A percentile compares a stretch with the other conserved stretches of the same genome.
phyloP scores from a whole-genome alignment of 2,329 filamentous ascomycete species.

The Fusarium hostae region DNA sequence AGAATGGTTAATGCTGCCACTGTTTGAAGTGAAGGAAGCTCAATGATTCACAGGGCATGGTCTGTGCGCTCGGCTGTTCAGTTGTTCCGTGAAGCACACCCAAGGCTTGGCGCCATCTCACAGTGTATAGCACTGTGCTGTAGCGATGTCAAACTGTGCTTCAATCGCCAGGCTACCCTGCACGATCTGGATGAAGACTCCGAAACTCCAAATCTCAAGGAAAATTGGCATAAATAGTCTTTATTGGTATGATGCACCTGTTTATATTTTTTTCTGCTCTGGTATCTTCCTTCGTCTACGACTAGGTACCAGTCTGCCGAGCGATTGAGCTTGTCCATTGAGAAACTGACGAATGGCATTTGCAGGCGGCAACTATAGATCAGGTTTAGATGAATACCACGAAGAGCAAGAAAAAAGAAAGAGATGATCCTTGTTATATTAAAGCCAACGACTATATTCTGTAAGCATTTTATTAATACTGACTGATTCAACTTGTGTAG shows the following conservation, averaged over 20 bases:
- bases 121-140: fast-evolving
- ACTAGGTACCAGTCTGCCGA: too few species aligned
- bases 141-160: fast-evolving
- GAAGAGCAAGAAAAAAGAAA: not conserved
- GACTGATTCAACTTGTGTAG: fast-evolving
- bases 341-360: too few species aligned
- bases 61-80: not conserved
- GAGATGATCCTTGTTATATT: fast-evolving
- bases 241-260: not conserved
- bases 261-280: too few species aligned
- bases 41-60: not conserved
- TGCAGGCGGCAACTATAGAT: too few species aligned
- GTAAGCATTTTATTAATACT: fast-evolving
- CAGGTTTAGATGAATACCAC: not conserved
- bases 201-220: not conserved
- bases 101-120: fast-evolving
- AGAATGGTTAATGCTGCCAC: not conserved
- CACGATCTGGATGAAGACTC: not conserved
- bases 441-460: fast-evolving
- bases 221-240: not conserved
- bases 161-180: not conserved
- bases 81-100: not conserved
- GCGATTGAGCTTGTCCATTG: too few species aligned
- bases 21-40: not conserved
- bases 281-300: too few species aligned